phyloP scores from a whole-genome alignment of 352 stramenopile genomes.

The Aphanomyces stellatus region DNA sequence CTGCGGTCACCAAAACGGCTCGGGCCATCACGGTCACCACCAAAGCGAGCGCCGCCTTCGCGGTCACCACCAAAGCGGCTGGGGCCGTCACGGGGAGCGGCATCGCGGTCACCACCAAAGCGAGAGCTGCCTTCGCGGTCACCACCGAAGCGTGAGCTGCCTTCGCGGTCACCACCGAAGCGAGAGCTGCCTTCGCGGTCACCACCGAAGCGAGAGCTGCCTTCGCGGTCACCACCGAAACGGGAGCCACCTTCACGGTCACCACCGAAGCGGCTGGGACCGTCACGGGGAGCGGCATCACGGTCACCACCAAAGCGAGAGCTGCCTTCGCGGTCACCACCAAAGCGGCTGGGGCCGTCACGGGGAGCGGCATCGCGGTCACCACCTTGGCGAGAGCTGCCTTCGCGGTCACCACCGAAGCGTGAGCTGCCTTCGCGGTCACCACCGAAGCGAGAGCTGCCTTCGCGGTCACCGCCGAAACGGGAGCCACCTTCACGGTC shows the following conservation, averaged over 20 bases:
- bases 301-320: slow-evolving; percentile 22
- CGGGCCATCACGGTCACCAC: slow-evolving; percentile 20
- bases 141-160: slow-evolving; percentile 25
- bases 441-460: slow-evolving; percentile 22
- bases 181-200: slow-evolving; percentile 22
- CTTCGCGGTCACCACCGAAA: slow-evolving; percentile 31
- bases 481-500: slow-evolving; percentile 21
- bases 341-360: slow-evolving; percentile 8
- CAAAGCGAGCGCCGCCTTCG: neutral
- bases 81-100: slow-evolving; percentile 12
- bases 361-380: slow-evolving; percentile 18
- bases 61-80: slow-evolving; percentile 34
- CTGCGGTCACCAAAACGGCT: slow-evolving; percentile 18
- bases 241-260: slow-evolving; percentile 20
- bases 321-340: slow-evolving; percentile 24
- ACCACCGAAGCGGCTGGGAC: slow-evolving; percentile 25
- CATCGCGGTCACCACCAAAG: slow-evolving; percentile 22
- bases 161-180: slow-evolving; percentile 20
- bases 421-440: slow-evolving; percentile 21
- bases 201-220: too few relatives aligned
- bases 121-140: slow-evolving; percentile 29
- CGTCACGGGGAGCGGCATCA: slow-evolving; percentile 17
- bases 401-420: slow-evolving; percentile 30
- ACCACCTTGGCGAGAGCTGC: slow-evolving; percentile 24
- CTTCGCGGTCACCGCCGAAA: neutral